Evolutionary conservation across 164 flowering plant genomes (phyloP), one percentile per base, ranked within the genome.

Genomic region (Chimonanthus salicifolius): DNA sequence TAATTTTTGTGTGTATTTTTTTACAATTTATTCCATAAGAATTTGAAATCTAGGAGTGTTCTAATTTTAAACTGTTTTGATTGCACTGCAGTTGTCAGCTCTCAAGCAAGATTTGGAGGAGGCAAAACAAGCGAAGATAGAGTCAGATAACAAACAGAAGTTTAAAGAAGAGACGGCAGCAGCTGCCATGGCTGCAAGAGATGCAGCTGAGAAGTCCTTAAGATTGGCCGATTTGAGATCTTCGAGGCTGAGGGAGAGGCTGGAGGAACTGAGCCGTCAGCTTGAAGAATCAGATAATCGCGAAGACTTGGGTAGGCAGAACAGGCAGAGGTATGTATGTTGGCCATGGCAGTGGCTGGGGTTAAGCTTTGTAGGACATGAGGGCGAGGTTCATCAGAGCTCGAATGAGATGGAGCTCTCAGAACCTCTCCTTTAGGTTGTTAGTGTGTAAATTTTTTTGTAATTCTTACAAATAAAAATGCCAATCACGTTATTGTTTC

Each of bases 291-390:
- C 75, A n/a, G 97, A 91, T 63, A 78, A 83, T 7, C 85, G 83
- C 45, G 85, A 83, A 51, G 91, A 89, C 71, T 83, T 80, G 58
- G 79, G 75, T 64, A 80, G 72, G 18, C 75, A 68, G 62, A 83
- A 66, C 65, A 60, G 87, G 43, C 87, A 85, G 7, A 85, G 98
- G 81, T 92, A 92, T 75, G 78, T 83, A 13, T 92, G 99, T 80
- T 95, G 99, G 99, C 99, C 99, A 47, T 95, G 99, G 99, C 86
- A 90, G 77, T 92, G 94, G 97, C 87, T 95, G 33, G 98, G 99
- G 43, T 48, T 95, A 64, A 85, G 90, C 79, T 84, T 83, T 77
- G 92, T 91, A 4, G 97, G 96, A 10, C 84, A 74, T 50, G 85
- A 63, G 13, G 21, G 82, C 6, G 88, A 81, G 7, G 62, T 76